Evolutionary conservation across 2,329 filamentous ascomycete species (phyloP), one percentile per base, ranked within the genome.

Genomic region (Madurella fahalii): DNA sequence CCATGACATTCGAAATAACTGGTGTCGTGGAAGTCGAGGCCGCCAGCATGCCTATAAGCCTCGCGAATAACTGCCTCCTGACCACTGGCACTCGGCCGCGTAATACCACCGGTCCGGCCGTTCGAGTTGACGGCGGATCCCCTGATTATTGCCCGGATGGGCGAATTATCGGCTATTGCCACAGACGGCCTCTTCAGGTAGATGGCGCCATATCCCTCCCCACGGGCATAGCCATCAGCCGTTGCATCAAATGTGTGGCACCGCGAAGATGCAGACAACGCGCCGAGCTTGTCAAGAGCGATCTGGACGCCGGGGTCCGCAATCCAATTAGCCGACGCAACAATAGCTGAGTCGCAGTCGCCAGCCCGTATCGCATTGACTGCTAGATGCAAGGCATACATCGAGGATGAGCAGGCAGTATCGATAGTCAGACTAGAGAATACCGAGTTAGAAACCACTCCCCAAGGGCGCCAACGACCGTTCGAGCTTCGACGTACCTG

Each of bases 371-470:
- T 54, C 13, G 65, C 59, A n/a, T 61, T 58, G 40, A 61, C 34
- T 37, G 34, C 34, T 2, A 37, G 34, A 37, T 63, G 66, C 5
- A 72, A 47, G 1, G 68, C 67, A 34, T 70, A 68, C 46, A 72
- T 58, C 1, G 66, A 66, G 0, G 69, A 69, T 0, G 71, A 72
- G 52, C 71, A 74, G 8, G 70, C 71, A 3, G 71, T 74, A 48
- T 71, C 63, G 20, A 65, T 58, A 16, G 50, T 52, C 16, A 54
- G 55, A 18, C 51, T 49, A 9, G 50, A 51, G n/a, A 25, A 7
- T 7, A 7, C 7, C 25, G 25, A 25, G 34, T 37, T 37, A 15
- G 13, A 12, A 5, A 37, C 4, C 34, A 37, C 34, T 4, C 34
- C 13, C 34, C 13, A 2, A 9, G 34, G 34, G 9, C 34, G 34